Percentiles rank a stretch among this genome's conserved stretches.
phyloP scores from a whole-genome alignment of 768 basidiomycete species.

The Pilatotrama ljubarskyi region DNA sequence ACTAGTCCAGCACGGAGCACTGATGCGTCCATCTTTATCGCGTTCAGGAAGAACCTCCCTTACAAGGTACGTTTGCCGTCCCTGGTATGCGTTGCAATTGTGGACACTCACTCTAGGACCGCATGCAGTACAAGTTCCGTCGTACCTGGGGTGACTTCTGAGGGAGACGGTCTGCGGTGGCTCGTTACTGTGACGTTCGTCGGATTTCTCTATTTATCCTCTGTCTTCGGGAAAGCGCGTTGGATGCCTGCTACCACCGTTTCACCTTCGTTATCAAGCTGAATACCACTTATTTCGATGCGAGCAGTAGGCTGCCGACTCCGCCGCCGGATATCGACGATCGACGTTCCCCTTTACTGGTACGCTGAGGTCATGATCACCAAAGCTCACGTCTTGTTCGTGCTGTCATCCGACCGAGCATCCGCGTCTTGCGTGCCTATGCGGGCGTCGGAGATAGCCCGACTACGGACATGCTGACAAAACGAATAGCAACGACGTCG shows the following conservation, averaged over 20 bases:
- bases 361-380: no score
- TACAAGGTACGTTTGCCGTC: conserved; percentile 68
- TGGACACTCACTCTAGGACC: conserved; percentile 54
- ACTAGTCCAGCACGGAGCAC: neutral
- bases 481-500: neutral
- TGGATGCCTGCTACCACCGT: neutral
- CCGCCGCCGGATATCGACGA: no score
- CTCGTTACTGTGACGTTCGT: neutral
- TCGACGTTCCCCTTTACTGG: no score
- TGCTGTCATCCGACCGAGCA: no score
- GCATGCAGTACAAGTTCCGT: conserved; percentile 87
- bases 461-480: neutral
- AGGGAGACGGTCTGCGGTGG: conserved; percentile 19
- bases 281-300: neutral
- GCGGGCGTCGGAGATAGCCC: neutral
- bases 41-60: conserved; percentile 69
- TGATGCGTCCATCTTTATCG: neutral
- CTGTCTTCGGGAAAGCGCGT: neutral
- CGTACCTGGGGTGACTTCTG: conserved; percentile 87
- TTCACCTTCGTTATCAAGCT: neutral
- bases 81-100: conserved; percentile 12
- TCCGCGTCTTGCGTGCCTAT: neutral
- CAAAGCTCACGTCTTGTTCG: no score
- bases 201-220: conserved; percentile 10
- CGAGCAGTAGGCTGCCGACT: neutral